Evolutionary conservation across 148 eudicot genomes (phyloP), one percentile per base, ranked within the genome.

Genomic region (Silene uniflora): DNA sequence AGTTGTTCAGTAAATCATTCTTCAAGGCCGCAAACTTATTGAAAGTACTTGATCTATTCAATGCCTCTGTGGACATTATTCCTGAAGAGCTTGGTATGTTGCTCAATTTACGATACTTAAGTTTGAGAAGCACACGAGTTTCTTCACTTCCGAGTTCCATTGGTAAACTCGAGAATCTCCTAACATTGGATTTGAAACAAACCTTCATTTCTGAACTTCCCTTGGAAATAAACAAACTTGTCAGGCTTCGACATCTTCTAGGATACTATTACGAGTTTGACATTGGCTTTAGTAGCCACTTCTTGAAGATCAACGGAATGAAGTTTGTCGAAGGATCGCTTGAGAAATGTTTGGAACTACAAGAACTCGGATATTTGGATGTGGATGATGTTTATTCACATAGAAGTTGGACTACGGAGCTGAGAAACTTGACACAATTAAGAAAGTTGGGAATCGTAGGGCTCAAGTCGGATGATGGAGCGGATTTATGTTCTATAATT

Each of bases 131-230:
- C 39, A 78, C 81, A 9, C 46, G 55, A 19, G 76, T 82, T 25
- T 10, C 42, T 18, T 17, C 10, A 12, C 68, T 78, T 65, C 81
- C 84, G 5, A 56, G 46, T 35, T 78, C 79, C 19, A 59, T 78
- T 24, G 76, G 78, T 29, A 75, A 78, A 56, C 78, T 78, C 25
- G 76, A 59, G 22, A 46, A 65, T 66, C 84, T 78, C 13, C 76
- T 39, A 66, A 78, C 81, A 65, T 47, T 82, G 69, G 81, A 82
- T 78, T 23, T 82, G 75, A 82, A 82, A 22, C 73, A 75, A 21
- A 75, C 79, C 29, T 27, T 11, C 12, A 56, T 82, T n/a, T 6
- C 44, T 10, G 73, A 73, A 64, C 78, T 82, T 11, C 84, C 84
- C 0, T 12, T 9, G 9, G 84, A 75, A 65, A 47, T 82, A 59